Conservation (phyloP, 805 yeast species). For the Schwanniomyces pseudopolymorphus region DNA sequence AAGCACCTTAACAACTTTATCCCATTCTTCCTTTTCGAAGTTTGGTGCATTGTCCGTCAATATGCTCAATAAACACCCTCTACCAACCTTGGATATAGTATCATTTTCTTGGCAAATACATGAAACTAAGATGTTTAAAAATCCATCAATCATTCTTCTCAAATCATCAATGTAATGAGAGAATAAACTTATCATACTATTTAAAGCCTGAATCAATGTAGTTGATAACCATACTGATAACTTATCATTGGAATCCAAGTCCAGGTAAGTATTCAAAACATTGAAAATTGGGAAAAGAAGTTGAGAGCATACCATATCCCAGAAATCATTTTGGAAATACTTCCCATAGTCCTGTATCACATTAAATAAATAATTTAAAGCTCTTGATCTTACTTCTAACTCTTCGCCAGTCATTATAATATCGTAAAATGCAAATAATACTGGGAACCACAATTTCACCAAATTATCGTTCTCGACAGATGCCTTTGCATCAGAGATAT, state of each 20-base stretch:
- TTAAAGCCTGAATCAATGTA: constrained; percentile 90
- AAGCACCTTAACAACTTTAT: constrained; percentile 61
- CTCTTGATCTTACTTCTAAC: constrained; percentile 88
- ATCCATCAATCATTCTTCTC: constrained; percentile 73
- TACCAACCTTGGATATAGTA: constrained; percentile 92
- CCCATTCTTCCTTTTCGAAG: constrained; percentile 74
- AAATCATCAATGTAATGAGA: constrained; percentile 78
- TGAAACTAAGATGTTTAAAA: constrained; percentile 71
- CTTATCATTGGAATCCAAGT: constrained; percentile 74
- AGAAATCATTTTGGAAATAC: constrained; percentile 68
- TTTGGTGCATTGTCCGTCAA: constrained; percentile 70
- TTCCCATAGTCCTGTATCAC: constrained; percentile 76
- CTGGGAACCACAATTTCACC: constrained; percentile 77
- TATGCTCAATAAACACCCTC: constrained; percentile 80
- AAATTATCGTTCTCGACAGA: constrained; percentile 32
- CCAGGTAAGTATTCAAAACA: constrained; percentile 74
- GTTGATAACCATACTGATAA: constrained; percentile 95
- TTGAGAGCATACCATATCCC: constrained; percentile 79
- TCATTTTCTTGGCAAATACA: constrained; percentile 97
- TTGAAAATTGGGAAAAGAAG: constrained; percentile 88
- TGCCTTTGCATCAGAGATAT: constrained; percentile 12
- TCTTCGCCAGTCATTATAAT: constrained; percentile 93
- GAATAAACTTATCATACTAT: constrained; percentile 81
- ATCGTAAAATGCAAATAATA: constrained; percentile 81
- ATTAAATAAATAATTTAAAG: constrained; percentile 80